Conservation (phyloP, 2,329 filamentous ascomycete genomes). For the Tolypocladium inflatum region DNA sequence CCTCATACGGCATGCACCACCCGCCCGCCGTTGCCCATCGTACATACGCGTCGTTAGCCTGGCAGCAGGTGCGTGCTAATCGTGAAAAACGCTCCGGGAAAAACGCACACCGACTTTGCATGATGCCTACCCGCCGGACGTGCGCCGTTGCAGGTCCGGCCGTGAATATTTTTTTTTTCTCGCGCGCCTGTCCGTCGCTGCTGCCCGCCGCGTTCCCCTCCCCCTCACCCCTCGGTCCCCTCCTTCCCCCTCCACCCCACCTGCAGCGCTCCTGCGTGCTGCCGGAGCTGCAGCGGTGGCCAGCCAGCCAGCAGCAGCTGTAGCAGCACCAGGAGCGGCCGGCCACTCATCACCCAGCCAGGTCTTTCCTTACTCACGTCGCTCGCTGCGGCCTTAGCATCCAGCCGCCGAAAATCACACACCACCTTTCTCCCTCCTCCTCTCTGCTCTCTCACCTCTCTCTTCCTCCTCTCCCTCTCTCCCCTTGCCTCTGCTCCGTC, state of each 20-base stretch:
- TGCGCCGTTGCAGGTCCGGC: not conserved
- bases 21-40: not conserved
- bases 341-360: not conserved
- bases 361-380: not conserved
- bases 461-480: constrained; percentile 10
- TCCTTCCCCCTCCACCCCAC: not conserved
- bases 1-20: not conserved
- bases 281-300: not conserved
- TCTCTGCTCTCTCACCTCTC: constrained; percentile 8
- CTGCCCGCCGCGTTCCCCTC: not conserved
- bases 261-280: not conserved
- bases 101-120: not conserved
- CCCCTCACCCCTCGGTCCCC: not conserved
- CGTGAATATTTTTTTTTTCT: not conserved
- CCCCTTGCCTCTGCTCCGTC: constrained; percentile 5
- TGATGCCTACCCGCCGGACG: not conserved
- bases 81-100: not conserved
- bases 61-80: not conserved
- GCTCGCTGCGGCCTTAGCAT: not conserved
- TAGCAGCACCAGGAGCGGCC: not conserved
- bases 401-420: not conserved
- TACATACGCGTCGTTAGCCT: not conserved
- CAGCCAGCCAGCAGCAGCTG: not conserved
- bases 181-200: not conserved
- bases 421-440: constrained; percentile 10